These are phyloP conservation scores for Epichloe uncinata DNA, from an alignment of 2,329 filamentous ascomycete genomes.

Conservation along the genomic window DNA sequence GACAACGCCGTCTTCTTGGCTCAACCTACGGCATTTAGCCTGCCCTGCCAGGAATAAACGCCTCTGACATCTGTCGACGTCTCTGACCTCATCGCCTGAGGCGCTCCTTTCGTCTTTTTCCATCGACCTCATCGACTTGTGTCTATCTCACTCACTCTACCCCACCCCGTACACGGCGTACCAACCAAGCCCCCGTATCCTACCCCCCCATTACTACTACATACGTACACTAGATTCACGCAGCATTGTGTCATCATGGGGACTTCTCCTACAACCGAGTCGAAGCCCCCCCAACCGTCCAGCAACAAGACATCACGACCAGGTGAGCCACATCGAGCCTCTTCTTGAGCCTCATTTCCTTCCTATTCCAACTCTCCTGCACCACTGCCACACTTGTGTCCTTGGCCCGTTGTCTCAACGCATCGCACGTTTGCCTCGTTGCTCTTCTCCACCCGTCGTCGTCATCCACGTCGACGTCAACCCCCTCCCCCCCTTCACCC, in stretches of 20 bases:
- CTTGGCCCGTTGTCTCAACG: slow-evolving; percentile 1
- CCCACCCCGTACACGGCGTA: slow-evolving; percentile 9
- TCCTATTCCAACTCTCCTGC: background rate
- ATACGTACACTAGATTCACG: no score
- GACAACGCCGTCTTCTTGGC: background rate
- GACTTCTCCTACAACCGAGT: slow-evolving; percentile 29
- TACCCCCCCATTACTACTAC: slow-evolving; percentile 8
- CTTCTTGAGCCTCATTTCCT: slow-evolving; percentile 3
- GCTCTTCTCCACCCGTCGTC: slow-evolving; percentile 2
- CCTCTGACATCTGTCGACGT: slow-evolving; percentile 11
- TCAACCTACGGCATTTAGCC: background rate
- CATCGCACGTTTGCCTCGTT: slow-evolving; percentile 2
- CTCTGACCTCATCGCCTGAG: slow-evolving; percentile 27
- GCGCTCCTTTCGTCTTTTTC: slow-evolving; percentile 14
- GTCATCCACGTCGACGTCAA: background rate
- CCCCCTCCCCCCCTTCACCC: background rate
- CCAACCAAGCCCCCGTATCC: slow-evolving; percentile 16
- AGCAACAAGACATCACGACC: slow-evolving; percentile 28
- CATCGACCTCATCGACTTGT: slow-evolving; percentile 4
- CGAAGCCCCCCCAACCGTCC: slow-evolving; percentile 35
- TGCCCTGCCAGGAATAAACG: slow-evolving; percentile 3
- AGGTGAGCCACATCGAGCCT: slow-evolving; percentile 26
- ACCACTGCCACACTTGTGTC: background rate
- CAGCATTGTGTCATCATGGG: slow-evolving; percentile 36
- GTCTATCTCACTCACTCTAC: slow-evolving; percentile 16